A percentile compares a stretch with the other conserved stretches of the same genome.
These are phyloP conservation scores for Artomyces pyxidatus DNA, from an alignment of 768 basidiomycete genomes.

Conservation along the genomic window DNA sequence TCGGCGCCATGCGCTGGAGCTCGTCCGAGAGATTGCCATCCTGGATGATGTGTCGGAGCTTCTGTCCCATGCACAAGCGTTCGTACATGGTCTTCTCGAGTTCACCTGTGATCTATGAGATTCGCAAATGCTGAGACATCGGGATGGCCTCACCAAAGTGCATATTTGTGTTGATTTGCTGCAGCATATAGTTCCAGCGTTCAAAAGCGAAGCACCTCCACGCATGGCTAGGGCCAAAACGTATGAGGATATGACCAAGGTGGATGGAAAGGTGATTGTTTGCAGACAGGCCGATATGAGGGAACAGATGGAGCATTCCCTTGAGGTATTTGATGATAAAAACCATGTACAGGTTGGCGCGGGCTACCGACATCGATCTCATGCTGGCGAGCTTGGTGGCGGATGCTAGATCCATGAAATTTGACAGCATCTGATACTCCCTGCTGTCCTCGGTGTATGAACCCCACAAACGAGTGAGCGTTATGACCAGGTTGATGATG, in stretches of 20 bases:
- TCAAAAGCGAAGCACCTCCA: constrained; percentile 33
- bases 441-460: neutral
- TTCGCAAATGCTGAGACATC: neutral
- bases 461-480: constrained; percentile 17
- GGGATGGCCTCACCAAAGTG: constrained; percentile 23
- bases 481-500: constrained; percentile 15
- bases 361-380: constrained; percentile 16
- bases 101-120: constrained; percentile 16
- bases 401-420: constrained; percentile 26
- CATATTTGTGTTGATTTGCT: constrained; percentile 22
- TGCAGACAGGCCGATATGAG: constrained; percentile 18
- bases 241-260: constrained; percentile 20
- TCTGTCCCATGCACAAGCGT: constrained; percentile 19
- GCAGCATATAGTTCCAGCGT: constrained; percentile 26
- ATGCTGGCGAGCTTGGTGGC: constrained; percentile 25
- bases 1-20: neutral
- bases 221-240: constrained; percentile 28
- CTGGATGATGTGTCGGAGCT: constrained; percentile 8
- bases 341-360: constrained; percentile 18
- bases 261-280: constrained; percentile 37
- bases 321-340: constrained; percentile 27
- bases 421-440: constrained; percentile 1
- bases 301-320: constrained; percentile 23
- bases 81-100: constrained; percentile 22
- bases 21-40: neutral